Percentiles rank a stretch among this genome's conserved stretches.
Evolutionary conservation across 176 grass and related monocot species (phyloP).

Genomic region (Carex littledalei): DNA sequence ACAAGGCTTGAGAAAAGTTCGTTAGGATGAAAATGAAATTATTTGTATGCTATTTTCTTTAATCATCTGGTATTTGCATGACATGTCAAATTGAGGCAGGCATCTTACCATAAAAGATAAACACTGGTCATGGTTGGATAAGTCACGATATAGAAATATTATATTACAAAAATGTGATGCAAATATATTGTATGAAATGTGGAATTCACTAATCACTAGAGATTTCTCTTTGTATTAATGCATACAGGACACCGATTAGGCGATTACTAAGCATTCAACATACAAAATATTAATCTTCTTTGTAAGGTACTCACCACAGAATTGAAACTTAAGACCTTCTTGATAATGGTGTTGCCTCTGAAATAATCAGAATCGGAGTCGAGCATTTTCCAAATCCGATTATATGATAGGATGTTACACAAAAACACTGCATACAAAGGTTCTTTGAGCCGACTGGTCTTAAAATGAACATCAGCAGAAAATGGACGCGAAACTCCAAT

Average conservation of each 20-base stretch:
- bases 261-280: not conserved
- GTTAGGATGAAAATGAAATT: not conserved
- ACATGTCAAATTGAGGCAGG: not conserved
- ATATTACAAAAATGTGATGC: not conserved
- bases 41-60: not conserved
- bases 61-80: not conserved
- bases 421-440: constrained; percentile 38
- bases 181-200: not conserved
- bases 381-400: constrained; percentile 47
- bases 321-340: constrained; percentile 11
- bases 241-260: not conserved
- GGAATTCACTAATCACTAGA: not conserved
- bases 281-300: not conserved
- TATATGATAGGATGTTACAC: constrained; percentile 54
- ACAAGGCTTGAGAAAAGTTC: not conserved
- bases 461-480: not conserved
- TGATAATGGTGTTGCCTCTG: constrained; percentile 24
- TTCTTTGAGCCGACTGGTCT: not conserved
- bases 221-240: not conserved
- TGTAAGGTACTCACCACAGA: constrained; percentile 16
- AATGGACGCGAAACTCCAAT: constrained; percentile 22
- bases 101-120: not conserved
- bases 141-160: not conserved
- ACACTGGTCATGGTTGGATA: not conserved
- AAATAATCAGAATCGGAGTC: not conserved